Evolutionary conservation across 768 basidiomycete genomes (phyloP).

Genomic region (Leccinum rimulosum): DNA sequence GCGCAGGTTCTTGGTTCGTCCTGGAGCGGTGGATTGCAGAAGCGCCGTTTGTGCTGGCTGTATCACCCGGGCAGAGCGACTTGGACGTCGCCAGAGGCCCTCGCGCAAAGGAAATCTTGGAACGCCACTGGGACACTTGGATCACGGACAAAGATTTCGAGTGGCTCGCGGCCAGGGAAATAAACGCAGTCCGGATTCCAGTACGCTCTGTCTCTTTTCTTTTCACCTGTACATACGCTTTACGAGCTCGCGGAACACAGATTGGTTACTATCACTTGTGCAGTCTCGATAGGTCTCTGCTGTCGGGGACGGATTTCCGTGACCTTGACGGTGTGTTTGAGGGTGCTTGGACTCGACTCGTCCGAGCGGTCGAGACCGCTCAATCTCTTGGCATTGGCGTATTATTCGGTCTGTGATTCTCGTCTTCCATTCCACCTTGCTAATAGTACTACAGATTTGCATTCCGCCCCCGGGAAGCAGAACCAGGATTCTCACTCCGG

Average conservation of each 20-base stretch:
- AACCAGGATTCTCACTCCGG: conserved; percentile 68
- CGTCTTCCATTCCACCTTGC: conserved; percentile 12
- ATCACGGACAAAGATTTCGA: conserved; percentile 51
- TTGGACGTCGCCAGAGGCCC: conserved; percentile 63
- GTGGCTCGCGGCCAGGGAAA: conserved; percentile 51
- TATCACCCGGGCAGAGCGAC: conserved; percentile 59
- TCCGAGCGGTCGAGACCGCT: conserved; percentile 58
- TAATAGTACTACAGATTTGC: conserved; percentile 51
- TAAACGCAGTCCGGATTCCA: conserved; percentile 62
- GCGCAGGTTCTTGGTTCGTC: conserved; percentile 72
- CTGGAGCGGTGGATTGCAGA: conserved; percentile 76
- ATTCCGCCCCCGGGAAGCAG: conserved; percentile 75
- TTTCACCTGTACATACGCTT: neutral
- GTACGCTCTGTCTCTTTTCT: conserved; percentile 48
- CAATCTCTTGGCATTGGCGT: conserved; percentile 63
- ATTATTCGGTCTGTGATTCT: conserved; percentile 51
- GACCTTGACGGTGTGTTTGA: conserved; percentile 46
- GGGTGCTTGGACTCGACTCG: conserved; percentile 69
- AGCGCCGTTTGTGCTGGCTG: conserved; percentile 53
- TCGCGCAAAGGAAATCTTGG: conserved; percentile 41
- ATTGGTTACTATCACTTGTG: conserved; percentile 75
- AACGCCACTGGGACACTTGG: conserved; percentile 53
- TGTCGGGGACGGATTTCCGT: conserved; percentile 66
- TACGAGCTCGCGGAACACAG: conserved; percentile 32
- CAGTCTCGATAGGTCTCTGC: conserved; percentile 52